A percentile compares a stretch with the other conserved stretches of the same genome.
Conservation (phyloP, 306 rosid genomes). For the Rosa lucieae region DNA sequence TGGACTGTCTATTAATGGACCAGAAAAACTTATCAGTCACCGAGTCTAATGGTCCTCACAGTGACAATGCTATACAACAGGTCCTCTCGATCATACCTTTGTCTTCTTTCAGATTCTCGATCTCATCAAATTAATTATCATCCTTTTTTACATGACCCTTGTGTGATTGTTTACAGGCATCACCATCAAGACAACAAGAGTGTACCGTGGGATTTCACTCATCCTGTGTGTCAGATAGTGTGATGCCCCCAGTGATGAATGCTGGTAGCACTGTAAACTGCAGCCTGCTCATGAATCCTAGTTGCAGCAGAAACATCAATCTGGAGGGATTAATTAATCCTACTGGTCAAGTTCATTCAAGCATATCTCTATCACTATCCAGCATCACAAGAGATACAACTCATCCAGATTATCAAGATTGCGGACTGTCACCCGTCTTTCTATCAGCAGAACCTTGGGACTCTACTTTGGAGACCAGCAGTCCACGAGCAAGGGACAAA, state of each 20-base stretch:
- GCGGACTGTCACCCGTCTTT: constrained; percentile 57
- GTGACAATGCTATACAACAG: constrained; percentile 69
- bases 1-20: constrained; percentile 57
- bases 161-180: constrained; percentile 42
- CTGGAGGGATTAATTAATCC: constrained; percentile 49
- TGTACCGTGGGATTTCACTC: constrained; percentile 46
- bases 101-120: constrained; percentile 11
- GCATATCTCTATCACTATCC: constrained; percentile 53
- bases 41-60: constrained; percentile 47
- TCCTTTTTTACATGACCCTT: not conserved
- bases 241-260: constrained; percentile 39
- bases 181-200: constrained; percentile 58
- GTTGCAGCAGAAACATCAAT: constrained; percentile 44
- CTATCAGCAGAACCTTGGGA: constrained; percentile 69
- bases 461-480: constrained; percentile 50
- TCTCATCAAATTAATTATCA: not conserved
- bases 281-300: constrained; percentile 48
- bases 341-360: constrained; percentile 56
- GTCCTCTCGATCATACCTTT: constrained; percentile 31
- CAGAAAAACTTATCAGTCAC: constrained; percentile 48
- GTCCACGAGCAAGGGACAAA: constrained; percentile 74
- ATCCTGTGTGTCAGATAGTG: constrained; percentile 43
- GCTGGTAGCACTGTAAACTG: constrained; percentile 30
- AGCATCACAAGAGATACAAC: constrained; percentile 59
- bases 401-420: constrained; percentile 61